Conservation (phyloP, 176 grass and related monocot genomes). For the Musa troglodytarum region DNA sequence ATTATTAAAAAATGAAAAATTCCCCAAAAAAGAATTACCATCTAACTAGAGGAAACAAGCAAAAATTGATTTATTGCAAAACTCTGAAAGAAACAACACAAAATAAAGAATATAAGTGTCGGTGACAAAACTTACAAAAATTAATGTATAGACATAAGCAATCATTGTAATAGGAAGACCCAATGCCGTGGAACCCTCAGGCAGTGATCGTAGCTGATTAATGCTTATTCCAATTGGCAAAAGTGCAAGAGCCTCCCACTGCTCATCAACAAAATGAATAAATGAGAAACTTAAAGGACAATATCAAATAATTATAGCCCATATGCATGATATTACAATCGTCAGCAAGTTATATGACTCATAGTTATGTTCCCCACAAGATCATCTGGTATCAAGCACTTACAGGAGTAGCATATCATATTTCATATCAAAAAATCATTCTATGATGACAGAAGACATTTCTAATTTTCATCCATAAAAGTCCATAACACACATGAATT, state of each 20-base stretch:
- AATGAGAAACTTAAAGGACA: background rate
- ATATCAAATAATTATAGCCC: background rate
- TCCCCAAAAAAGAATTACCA: background rate
- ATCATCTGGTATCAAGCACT: background rate
- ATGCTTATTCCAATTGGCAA: slow-evolving; percentile 96
- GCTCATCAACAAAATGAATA: slow-evolving; percentile 19
- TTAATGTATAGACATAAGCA: slow-evolving; percentile 79
- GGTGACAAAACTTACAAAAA: slow-evolving; percentile 75
- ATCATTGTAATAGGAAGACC: slow-evolving; percentile 71
- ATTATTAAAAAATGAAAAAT: too few relatives aligned
- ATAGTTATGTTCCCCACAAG: background rate
- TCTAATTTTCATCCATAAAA: background rate
- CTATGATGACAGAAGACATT: background rate
- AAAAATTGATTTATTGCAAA: background rate
- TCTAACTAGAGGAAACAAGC: background rate
- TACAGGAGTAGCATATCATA: background rate
- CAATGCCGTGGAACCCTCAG: slow-evolving; percentile 45
- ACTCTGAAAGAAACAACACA: too few relatives aligned
- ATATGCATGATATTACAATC: background rate
- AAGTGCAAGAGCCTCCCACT: slow-evolving; percentile 98
- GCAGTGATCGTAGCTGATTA: slow-evolving; percentile 77
- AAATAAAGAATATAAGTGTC: slow-evolving; percentile 11
- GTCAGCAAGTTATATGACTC: background rate
- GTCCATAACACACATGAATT: background rate
- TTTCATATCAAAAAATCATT: background rate